phyloP scores from a whole-genome alignment of 2,329 filamentous ascomycete genomes.

The Cucurbitaria berberidis region DNA sequence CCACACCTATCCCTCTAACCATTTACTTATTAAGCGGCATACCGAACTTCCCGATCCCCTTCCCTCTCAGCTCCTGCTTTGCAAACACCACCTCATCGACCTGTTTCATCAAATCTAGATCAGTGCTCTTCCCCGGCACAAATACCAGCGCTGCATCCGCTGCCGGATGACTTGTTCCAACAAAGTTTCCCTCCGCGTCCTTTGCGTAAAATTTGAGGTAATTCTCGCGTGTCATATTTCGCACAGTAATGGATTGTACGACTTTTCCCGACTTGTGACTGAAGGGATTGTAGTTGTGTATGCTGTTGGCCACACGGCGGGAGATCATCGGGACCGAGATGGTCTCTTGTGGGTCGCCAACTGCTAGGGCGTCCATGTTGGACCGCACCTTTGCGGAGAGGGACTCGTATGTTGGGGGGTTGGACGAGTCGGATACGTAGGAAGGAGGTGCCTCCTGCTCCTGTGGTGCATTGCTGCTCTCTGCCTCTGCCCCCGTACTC shows the following conservation, averaged over 20 bases:
- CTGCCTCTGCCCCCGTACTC: not conserved
- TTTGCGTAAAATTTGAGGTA: constrained; percentile 42
- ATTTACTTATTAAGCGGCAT: not conserved
- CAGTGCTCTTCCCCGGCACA: constrained; percentile 35
- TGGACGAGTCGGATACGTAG: constrained; percentile 3
- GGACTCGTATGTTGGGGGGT: constrained; percentile 15
- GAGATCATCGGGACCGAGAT: constrained; percentile 20
- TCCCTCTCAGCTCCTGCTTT: constrained; percentile 17
- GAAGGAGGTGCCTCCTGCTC: constrained; percentile 4
- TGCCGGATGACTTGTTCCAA: constrained; percentile 26
- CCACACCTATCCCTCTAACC: too few relatives aligned
- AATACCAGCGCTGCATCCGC: constrained; percentile 26
- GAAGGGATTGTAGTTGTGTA: constrained; percentile 23
- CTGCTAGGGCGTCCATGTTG: not conserved
- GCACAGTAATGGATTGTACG: constrained; percentile 4
- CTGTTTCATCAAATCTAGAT: constrained; percentile 36
- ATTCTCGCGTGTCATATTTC: constrained; percentile 27
- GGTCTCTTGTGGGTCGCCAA: constrained; percentile 16
- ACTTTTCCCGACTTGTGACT: constrained; percentile 12
- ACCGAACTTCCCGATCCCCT: constrained; percentile 16
- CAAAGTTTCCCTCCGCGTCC: constrained; percentile 34
- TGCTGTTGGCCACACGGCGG: constrained; percentile 7
- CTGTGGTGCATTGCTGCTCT: not conserved
- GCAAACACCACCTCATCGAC: constrained; percentile 33
- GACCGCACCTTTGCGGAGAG: not conserved